Evolutionary conservation across 192 early-diverging fungal genomes (phyloP), one percentile per base, ranked within the genome.

Genomic region (Coemansia sp.): DNA sequence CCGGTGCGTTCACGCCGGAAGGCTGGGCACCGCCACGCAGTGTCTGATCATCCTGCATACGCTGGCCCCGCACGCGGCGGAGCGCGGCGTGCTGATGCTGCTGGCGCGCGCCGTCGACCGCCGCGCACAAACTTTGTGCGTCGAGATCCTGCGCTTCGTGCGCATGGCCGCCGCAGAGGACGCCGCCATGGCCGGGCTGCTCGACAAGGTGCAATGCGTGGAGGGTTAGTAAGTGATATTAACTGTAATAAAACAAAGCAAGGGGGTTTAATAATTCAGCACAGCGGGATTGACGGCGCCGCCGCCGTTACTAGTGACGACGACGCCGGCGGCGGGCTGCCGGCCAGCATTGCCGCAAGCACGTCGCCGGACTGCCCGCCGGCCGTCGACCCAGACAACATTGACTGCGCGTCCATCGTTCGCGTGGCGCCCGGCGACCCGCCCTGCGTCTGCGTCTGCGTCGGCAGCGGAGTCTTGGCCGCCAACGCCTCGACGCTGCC

Each of bases 41-140:
- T 93, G 91, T 73, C 66, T 99, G 13, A 87, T 98, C 41, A 89
- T 98, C 45, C 68, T 96, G 38, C 96, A 99, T 59, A 94, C 94
- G 7, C 71, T 99, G 54, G 88, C 95, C 57, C 86, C 94, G 1
- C 13, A 76, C 4, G 24, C 56, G 0, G 62, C 55, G 33, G 69
- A 60, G 47, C 37, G 24, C 27, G 53, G 61, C n/a, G 37, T 80
- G 22, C 39, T 80, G 55, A 47, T 52, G 18, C 45, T 80, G 45
- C 59, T 80, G 23, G 24, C 11, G 10, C 42, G 42, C 4, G 66
- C 60, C 1, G 68, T 67, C 0, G 57, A 25, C 1, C 55, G 42
- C 0, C 38, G 56, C 43, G 65, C 67, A 33, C 3, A 45, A 12
- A 23, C 15, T 1, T 42, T 80, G 56, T 68, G 68, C 22, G 9